These are phyloP conservation scores for Pseudoturritis turrita DNA, from an alignment of 345 rosid genomes.

Conservation along the genomic window DNA sequence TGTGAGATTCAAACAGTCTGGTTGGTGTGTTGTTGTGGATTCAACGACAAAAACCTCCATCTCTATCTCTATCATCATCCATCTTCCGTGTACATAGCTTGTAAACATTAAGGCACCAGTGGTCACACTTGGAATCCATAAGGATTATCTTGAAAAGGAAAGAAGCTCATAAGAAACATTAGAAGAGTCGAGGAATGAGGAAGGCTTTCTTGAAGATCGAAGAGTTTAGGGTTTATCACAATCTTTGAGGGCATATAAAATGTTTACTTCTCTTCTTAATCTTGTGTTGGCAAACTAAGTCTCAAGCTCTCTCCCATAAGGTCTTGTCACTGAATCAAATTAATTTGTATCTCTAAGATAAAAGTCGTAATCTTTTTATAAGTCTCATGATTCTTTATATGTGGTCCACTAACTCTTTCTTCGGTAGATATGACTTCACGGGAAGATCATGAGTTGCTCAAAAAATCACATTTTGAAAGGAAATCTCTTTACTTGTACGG, in stretches of 20 bases:
- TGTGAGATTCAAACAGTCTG: too few relatives aligned
- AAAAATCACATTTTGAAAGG: background rate
- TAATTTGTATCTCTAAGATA: background rate
- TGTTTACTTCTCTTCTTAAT: background rate
- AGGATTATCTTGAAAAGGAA: too few relatives aligned
- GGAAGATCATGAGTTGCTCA: background rate
- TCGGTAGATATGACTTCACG: background rate
- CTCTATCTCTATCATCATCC: too few relatives aligned
- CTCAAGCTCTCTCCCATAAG: background rate
- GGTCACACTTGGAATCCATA: too few relatives aligned
- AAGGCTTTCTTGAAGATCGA: background rate
- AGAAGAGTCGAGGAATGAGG: background rate
- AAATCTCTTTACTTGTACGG: conserved; percentile 1
- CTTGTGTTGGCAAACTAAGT: background rate
- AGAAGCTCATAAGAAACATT: too few relatives aligned
- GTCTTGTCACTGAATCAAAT: background rate
- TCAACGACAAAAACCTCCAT: too few relatives aligned
- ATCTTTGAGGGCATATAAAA: background rate
- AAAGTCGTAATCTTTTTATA: background rate
- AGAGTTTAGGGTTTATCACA: background rate
- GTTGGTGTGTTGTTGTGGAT: too few relatives aligned
- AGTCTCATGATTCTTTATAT: background rate
- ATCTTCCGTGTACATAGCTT: too few relatives aligned
- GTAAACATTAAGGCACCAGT: too few relatives aligned
- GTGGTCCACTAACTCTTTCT: background rate